Conservation (phyloP, 768 basidiomycete species). For the Kwoniella bestiolae region DNA sequence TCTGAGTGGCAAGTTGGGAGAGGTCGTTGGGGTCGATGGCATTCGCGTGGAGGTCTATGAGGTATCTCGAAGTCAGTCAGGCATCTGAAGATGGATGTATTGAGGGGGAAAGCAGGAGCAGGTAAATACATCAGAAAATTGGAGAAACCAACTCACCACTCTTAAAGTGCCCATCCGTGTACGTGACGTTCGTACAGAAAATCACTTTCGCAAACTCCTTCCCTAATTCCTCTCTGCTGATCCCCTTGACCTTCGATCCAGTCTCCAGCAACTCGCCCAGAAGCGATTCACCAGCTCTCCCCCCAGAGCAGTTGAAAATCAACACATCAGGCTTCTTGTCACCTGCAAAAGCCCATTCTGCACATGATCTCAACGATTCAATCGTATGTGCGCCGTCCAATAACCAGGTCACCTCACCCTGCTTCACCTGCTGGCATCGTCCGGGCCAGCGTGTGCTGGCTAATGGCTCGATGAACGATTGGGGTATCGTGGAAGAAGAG, state of each 20-base stretch:
- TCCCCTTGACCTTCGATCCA: slow-evolving; percentile 53
- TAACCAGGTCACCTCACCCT: slow-evolving; percentile 72
- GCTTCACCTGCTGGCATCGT: slow-evolving; percentile 77
- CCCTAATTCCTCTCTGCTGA: slow-evolving; percentile 34
- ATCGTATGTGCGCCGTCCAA: slow-evolving; percentile 94
- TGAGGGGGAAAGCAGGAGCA: not conserved
- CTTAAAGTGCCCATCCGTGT: slow-evolving; percentile 84
- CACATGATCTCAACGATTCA: slow-evolving; percentile 84
- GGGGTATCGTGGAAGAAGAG: slow-evolving; percentile 59
- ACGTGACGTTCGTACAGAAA: slow-evolving; percentile 97
- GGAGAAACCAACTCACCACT: slow-evolving; percentile 66
- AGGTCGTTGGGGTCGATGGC: slow-evolving; percentile 70
- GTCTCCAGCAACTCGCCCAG: slow-evolving; percentile 66
- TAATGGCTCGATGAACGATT: slow-evolving; percentile 67
- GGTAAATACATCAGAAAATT: not conserved
- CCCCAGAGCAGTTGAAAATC: slow-evolving; percentile 93
- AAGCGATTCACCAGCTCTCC: slow-evolving; percentile 77
- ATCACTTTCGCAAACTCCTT: slow-evolving; percentile 75
- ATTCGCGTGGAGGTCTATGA: slow-evolving; percentile 74
- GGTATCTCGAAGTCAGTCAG: not conserved
- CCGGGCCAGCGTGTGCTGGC: slow-evolving; percentile 84
- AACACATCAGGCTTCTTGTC: slow-evolving; percentile 62
- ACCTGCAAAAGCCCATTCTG: slow-evolving; percentile 81
- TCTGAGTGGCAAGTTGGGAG: slow-evolving; percentile 71
- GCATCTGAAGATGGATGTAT: not conserved